Evolutionary conservation across 805 yeast species (phyloP).

Genomic region (Wickerhamiella sorbophila): DNA sequence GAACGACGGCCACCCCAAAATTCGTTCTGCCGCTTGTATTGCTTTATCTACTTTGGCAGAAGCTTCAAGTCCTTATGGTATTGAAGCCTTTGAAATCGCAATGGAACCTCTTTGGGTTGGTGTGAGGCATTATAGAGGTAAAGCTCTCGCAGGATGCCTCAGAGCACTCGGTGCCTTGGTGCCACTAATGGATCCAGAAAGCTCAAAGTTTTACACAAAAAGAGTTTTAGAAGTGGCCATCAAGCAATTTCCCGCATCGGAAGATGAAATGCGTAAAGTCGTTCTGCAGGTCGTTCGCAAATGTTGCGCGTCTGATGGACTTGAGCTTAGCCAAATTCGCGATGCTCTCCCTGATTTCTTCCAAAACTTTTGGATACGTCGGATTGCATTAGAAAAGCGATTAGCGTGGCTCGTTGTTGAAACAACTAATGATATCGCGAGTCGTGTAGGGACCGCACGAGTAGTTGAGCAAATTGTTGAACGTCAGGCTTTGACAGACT

Average conservation of each 20-base stretch:
- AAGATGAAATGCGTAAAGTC: slow-evolving; percentile 72
- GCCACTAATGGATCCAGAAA: slow-evolving; percentile 77
- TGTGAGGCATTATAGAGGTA: slow-evolving; percentile 61
- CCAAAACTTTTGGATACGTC: slow-evolving; percentile 63
- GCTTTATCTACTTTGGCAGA: slow-evolving; percentile 68
- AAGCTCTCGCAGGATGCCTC: slow-evolving; percentile 57
- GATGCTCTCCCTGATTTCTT: slow-evolving; percentile 51
- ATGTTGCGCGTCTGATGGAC: slow-evolving; percentile 46
- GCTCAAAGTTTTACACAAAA: slow-evolving; percentile 59
- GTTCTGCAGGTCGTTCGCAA: slow-evolving; percentile 54
- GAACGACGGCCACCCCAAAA: slow-evolving; percentile 51
- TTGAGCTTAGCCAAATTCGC: slow-evolving; percentile 35
- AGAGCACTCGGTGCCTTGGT: slow-evolving; percentile 66
- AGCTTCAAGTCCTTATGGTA: slow-evolving; percentile 74
- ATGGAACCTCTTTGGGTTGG: slow-evolving; percentile 76
- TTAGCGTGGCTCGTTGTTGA: slow-evolving; percentile 48
- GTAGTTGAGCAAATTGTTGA: slow-evolving; percentile 43
- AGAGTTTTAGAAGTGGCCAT: slow-evolving; percentile 55
- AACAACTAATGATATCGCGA: slow-evolving; percentile 53
- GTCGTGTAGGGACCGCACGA: slow-evolving; percentile 48
- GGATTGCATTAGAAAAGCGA: slow-evolving; percentile 45
- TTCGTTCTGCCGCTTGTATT: slow-evolving; percentile 55
- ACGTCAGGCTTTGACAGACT: slow-evolving; percentile 50
- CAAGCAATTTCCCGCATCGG: slow-evolving; percentile 67
- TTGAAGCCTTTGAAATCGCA: slow-evolving; percentile 64